Conservation (phyloP, 2,329 filamentous ascomycete genomes). For the Colletotrichum tabaci region DNA sequence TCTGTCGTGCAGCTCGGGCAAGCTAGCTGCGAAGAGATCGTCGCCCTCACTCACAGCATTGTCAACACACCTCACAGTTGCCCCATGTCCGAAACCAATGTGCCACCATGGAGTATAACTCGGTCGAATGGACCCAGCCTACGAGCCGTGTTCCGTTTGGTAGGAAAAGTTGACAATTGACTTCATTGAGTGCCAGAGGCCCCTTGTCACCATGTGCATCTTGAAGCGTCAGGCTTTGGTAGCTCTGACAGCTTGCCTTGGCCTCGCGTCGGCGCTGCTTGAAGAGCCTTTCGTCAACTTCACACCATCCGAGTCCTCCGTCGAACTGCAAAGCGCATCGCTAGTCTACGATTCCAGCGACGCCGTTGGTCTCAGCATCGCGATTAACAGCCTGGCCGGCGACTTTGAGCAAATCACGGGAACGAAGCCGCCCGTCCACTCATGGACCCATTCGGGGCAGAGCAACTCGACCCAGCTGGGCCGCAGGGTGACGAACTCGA, state of each 20-base stretch:
- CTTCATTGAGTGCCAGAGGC: background rate
- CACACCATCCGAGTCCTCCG: conserved; percentile 1
- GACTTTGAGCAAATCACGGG: conserved; percentile 33
- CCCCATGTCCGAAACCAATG: too few relatives aligned
- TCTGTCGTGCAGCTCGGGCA: too few relatives aligned
- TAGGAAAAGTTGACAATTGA: too few relatives aligned
- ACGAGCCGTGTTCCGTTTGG: too few relatives aligned
- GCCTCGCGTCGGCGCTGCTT: background rate
- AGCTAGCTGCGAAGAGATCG: too few relatives aligned
- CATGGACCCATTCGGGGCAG: conserved; percentile 4
- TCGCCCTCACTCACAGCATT: too few relatives aligned
- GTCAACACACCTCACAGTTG: too few relatives aligned
- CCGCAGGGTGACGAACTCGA: background rate
- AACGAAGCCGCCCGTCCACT: conserved; percentile 19
- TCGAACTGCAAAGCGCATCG: conserved; percentile 20
- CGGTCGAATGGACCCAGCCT: too few relatives aligned
- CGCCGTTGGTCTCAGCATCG: conserved; percentile 30
- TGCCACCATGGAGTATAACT: too few relatives aligned
- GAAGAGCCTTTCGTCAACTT: conserved; percentile 21
- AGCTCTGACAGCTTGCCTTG: background rate
- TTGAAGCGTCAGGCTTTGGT: background rate
- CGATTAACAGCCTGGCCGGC: conserved; percentile 19
- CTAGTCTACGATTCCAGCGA: conserved; percentile 18
- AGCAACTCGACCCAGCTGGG: background rate
- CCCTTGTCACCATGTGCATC: background rate